Evolutionary conservation across 164 flowering plant genomes (phyloP), one percentile per base, ranked within the genome.

Genomic region (Sextonia rubra): DNA sequence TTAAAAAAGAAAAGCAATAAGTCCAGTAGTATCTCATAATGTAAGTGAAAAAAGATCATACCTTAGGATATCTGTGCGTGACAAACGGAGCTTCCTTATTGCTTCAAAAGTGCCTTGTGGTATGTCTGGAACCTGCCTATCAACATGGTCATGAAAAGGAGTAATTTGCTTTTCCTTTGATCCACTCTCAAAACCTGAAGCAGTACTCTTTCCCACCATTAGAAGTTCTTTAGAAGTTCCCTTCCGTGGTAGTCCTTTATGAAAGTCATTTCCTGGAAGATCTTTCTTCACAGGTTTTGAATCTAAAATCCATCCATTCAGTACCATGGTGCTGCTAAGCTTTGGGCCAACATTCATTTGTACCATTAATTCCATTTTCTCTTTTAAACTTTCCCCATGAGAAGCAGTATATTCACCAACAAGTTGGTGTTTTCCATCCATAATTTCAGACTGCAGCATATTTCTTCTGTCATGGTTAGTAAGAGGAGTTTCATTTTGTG

Each of bases 51-150:
- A n/a, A 15, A 48, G 9, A 27, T 65, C 89, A 85, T 84, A 91
- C 98, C 80, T 89, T 80, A 90, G 83, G 55, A 93, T 75, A 69
- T 88, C 89, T 4, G 81, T 66, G 32, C 97, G 91, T 63, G 95
- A 85, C 75, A 93, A 71, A 27, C 88, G 90, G 62, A 93, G 85
- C 70, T 62, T 81, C 77, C 75, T 88, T 71, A 91, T 70, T 3
- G 79, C 81, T 61, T 83, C 84, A 82, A 89, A 89, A 62, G 87
- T 72, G 69, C 73, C 87, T 70, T 77, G 88, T 24, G 58, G 58
- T 52, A 78, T 79, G 61, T 79, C 85, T 56, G 81, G 74, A 67
- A 76, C 73, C 62, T 83, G 77, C 60, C 55, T 71, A 60, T 47
- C 69, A 24, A 77, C 64, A 76, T 77, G 55, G 66, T 52, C n/a